These are phyloP conservation scores for Stagonosporopsis chrysanthemi DNA, from an alignment of 2,329 filamentous ascomycete species.

Conservation along the genomic window DNA sequence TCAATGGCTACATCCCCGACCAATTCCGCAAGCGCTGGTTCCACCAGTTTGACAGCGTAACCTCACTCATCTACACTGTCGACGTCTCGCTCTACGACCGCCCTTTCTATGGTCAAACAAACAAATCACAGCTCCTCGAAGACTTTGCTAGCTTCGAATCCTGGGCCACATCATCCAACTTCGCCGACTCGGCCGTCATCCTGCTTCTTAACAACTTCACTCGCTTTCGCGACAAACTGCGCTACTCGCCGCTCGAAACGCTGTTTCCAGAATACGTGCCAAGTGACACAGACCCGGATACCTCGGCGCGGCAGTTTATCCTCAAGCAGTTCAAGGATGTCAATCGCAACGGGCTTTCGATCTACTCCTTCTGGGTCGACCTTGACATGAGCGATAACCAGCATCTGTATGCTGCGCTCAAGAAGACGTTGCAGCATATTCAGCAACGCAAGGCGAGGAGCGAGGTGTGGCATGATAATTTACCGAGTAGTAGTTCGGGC, in stretches of 20 bases:
- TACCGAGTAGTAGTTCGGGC: slow-evolving; percentile 7
- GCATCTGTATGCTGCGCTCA: slow-evolving; percentile 46
- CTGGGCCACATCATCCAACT: slow-evolving; percentile 41
- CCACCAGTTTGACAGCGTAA: slow-evolving; percentile 46
- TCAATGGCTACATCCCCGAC: slow-evolving; percentile 40
- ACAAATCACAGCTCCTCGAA: slow-evolving; percentile 39
- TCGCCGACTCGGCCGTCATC: slow-evolving; percentile 39
- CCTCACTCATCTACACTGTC: slow-evolving; percentile 43
- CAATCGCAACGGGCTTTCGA: slow-evolving; percentile 38
- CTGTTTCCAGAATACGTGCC: slow-evolving; percentile 42
- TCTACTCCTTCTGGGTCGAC: slow-evolving; percentile 50
- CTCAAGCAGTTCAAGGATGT: slow-evolving; percentile 42
- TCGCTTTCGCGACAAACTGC: slow-evolving; percentile 44
- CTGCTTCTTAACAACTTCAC: slow-evolving; percentile 48
- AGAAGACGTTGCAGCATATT: slow-evolving; percentile 44
- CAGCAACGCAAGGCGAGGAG: slow-evolving; percentile 40
- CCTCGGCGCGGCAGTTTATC: slow-evolving; percentile 42
- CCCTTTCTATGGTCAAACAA: slow-evolving; percentile 35
- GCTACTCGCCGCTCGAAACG: slow-evolving; percentile 36
- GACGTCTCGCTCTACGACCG: slow-evolving; percentile 46
- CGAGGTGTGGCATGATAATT: slow-evolving; percentile 35
- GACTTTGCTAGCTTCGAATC: slow-evolving; percentile 44
- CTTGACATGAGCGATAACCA: slow-evolving; percentile 47
- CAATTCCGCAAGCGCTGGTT: slow-evolving; percentile 48
- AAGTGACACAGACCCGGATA: slow-evolving; percentile 30